Base-by-base conservation (phyloP, 2,329 filamentous ascomycete species). In the Ceratocystis diversiconidia region DNA sequence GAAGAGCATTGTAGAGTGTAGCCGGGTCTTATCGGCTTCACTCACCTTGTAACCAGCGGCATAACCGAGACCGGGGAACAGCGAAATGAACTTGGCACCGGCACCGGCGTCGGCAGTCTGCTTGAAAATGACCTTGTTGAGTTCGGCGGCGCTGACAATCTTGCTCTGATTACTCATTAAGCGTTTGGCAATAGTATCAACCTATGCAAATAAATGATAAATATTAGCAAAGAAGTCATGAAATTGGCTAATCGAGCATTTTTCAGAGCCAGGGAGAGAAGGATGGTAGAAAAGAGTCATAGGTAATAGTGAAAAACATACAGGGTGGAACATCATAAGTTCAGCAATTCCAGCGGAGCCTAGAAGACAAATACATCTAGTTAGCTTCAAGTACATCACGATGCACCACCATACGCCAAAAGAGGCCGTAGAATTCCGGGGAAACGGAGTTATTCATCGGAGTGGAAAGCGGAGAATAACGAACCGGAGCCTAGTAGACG, bases 131-230 rank as follows among this genome's bases (percentile, higher is more conserved):
- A 99, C 91, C 70, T 84, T 78, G 79, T 95, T 97, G 72, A 99
- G 79, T 74, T 90, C 85, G 65, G 82, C 74, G 32, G 72, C 70
- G 68, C 63, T 72, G 68, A 71, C 61, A 68, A 78, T 75, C 69
- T 73, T 73, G 69, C 85, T 85, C 76, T 95, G 88, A 78, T 99
- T 96, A 85, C 91, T 96, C 94, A 99, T 99, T 77, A 99, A 85
- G 71, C 94, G 90, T 82, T 99, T 99, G 69, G 94, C 92, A 73
- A 95, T 96, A 62, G 94, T 99, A 78, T 99, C 94, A 75, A 99
- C 90, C 89, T 92, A 68, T 12, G 57, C 4, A 15, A n/a, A 17
- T 30, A 41, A 5, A 61, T 12, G n/a, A 19, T 8, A 15, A 48
- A 66, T 62, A 25, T 63, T 57, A 62, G 50, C 15, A 28, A 43